Conservation (phyloP, 495 filamentous ascomycete species). For the Lasiosphaeris hirsuta region DNA sequence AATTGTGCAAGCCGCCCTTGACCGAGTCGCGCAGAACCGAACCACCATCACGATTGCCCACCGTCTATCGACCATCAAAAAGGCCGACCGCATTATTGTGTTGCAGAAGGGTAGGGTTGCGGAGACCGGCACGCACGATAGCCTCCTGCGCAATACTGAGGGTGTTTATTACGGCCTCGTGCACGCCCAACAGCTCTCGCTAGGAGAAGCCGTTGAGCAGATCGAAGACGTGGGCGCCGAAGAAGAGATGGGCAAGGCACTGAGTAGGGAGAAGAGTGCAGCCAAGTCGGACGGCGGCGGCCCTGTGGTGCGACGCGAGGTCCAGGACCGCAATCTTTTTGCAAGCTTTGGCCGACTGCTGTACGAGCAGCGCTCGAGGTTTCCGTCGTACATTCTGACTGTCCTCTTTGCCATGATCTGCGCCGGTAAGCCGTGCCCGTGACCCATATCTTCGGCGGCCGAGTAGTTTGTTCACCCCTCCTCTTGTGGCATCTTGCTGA, state of each 20-base stretch:
- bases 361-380: slow-evolving; percentile 39
- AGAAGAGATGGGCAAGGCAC: not conserved
- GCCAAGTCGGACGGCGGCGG: slow-evolving; percentile 2
- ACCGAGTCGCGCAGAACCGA: slow-evolving; percentile 43
- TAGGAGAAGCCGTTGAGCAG: slow-evolving; percentile 17
- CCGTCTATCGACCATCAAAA: slow-evolving; percentile 51
- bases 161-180: slow-evolving; percentile 49
- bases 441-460: too few species aligned
- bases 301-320: not conserved
- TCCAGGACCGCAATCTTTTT: slow-evolving; percentile 33
- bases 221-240: slow-evolving; percentile 6
- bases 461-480: too few species aligned
- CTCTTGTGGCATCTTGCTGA: not conserved
- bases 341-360: slow-evolving; percentile 40
- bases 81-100: slow-evolving; percentile 60
- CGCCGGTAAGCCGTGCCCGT: slow-evolving; percentile 36
- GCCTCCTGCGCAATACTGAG: slow-evolving; percentile 48
- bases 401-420: slow-evolving; percentile 42
- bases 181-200: slow-evolving; percentile 41
- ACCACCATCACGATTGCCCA: slow-evolving; percentile 59
- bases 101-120: slow-evolving; percentile 55
- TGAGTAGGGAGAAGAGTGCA: not conserved
- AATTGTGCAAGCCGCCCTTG: slow-evolving; percentile 51
- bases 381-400: slow-evolving; percentile 42
- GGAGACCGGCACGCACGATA: slow-evolving; percentile 63